Evolutionary conservation across 495 filamentous ascomycete genomes (phyloP).

Genomic region (Aspergillus coremiiformis): DNA sequence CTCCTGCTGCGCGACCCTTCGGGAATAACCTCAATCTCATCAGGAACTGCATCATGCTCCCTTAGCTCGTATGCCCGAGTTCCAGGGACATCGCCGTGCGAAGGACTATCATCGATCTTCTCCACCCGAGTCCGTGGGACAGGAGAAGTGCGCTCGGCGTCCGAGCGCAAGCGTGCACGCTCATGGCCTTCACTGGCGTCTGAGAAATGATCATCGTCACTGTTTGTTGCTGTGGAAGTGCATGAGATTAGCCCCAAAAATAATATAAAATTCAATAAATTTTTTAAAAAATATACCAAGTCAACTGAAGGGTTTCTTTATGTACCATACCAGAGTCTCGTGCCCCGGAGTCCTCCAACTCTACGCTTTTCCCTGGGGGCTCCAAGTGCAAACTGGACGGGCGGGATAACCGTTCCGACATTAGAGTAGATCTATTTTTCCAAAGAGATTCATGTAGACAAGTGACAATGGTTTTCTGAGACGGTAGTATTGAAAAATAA

Average conservation of each 20-base stretch:
- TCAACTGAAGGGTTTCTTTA: background rate
- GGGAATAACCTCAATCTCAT: slow-evolving; percentile 55
- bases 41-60: slow-evolving; percentile 55
- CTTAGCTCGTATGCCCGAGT: slow-evolving; percentile 53
- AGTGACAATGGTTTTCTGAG: background rate
- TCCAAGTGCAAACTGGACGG: slow-evolving; percentile 43
- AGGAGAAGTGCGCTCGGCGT: slow-evolving; percentile 42
- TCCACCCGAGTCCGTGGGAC: slow-evolving; percentile 57
- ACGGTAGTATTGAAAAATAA: slow-evolving; percentile 11
- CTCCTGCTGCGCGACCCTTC: slow-evolving; percentile 47
- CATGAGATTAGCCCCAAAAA: too few relatives aligned
- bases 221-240: slow-evolving; percentile 49
- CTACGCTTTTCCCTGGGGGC: slow-evolving; percentile 58
- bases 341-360: slow-evolving; percentile 69
- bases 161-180: slow-evolving; percentile 25
- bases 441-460: slow-evolving; percentile 17
- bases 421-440: slow-evolving; percentile 19
- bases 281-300: slow-evolving; percentile 1
- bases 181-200: slow-evolving; percentile 70
- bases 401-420: slow-evolving; percentile 38
- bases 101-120: slow-evolving; percentile 49
- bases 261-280: too few relatives aligned
- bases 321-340: slow-evolving; percentile 64
- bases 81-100: slow-evolving; percentile 56
- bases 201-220: slow-evolving; percentile 81